Evolutionary conservation across 768 basidiomycete genomes (phyloP).

Genomic region (Hygrocybe coccinea): DNA sequence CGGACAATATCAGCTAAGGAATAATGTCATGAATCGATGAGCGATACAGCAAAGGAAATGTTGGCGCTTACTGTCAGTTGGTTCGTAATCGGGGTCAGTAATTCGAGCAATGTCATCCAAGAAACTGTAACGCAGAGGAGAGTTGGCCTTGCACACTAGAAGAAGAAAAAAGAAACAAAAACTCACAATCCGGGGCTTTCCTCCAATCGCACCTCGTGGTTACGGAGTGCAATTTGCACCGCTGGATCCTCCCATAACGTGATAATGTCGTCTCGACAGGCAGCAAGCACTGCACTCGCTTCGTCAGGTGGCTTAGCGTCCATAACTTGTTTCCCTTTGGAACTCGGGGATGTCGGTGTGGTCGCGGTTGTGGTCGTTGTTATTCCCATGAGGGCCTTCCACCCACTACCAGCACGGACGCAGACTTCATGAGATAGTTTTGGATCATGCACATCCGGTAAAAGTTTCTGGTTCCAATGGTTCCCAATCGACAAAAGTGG

Average conservation of each 20-base stretch:
- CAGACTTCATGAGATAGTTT: conserved; percentile 33
- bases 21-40: conserved; percentile 1
- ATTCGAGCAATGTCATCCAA: conserved; percentile 65
- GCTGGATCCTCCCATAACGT: conserved; percentile 56
- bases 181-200: conserved; percentile 67
- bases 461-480: conserved; percentile 46
- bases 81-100: conserved; percentile 49
- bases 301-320: background rate
- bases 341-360: background rate
- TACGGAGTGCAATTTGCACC: conserved; percentile 48
- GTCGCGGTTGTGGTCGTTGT: conserved; percentile 1
- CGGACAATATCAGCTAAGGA: conserved; percentile 64
- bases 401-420: conserved; percentile 55
- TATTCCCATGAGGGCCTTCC: conserved; percentile 46
- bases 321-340: background rate
- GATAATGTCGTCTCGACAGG: conserved; percentile 56
- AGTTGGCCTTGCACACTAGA: background rate
- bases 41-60: background rate
- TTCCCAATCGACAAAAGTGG: conserved; percentile 55
- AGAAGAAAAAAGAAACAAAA: conserved; percentile 22
- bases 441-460: conserved; percentile 39
- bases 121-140: conserved; percentile 44
- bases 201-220: conserved; percentile 49
- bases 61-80: conserved; percentile 55
- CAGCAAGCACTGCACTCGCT: conserved; percentile 36